Conservation (phyloP, 805 yeast species). For the Ogataea thermomethanolica region DNA sequence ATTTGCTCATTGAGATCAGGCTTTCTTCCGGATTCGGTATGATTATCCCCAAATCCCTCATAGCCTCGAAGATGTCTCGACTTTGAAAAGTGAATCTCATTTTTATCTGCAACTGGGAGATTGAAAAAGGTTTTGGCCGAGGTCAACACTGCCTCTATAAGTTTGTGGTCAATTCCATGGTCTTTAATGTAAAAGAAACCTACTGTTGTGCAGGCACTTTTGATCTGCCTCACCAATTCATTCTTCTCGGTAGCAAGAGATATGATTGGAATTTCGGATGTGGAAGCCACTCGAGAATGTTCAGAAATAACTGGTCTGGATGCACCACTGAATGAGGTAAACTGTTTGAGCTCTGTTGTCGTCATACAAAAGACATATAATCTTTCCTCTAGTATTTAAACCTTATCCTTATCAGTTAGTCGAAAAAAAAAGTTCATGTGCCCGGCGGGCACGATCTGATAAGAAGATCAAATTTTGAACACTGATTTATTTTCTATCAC, state of each 20-base stretch:
- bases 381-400: too few relatives aligned
- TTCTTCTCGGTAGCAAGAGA: conserved; percentile 12
- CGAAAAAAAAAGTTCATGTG: too few relatives aligned
- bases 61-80: conserved; percentile 20
- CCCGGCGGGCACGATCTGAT: conserved; percentile 4
- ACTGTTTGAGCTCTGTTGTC: conserved; percentile 8
- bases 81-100: conserved; percentile 20
- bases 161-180: conserved; percentile 28
- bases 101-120: conserved; percentile 21
- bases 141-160: conserved; percentile 21
- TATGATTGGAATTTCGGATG: conserved; percentile 18
- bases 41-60: conserved; percentile 23
- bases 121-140: conserved; percentile 26
- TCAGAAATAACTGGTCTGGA: conserved; percentile 13
- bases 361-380: too few relatives aligned
- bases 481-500: too few relatives aligned
- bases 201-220: conserved; percentile 21
- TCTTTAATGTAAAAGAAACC: conserved; percentile 33
- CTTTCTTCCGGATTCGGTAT: conserved; percentile 21
- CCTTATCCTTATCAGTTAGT: too few relatives aligned
- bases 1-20: conserved; percentile 22
- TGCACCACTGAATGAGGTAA: conserved; percentile 18
- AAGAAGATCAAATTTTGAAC: too few relatives aligned
- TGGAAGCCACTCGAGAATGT: conserved; percentile 15
- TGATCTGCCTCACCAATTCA: conserved; percentile 11